Evolutionary conservation across 164 flowering plant species (phyloP), one percentile per base, ranked within the genome.

Genomic region (Saururus chinensis): DNA sequence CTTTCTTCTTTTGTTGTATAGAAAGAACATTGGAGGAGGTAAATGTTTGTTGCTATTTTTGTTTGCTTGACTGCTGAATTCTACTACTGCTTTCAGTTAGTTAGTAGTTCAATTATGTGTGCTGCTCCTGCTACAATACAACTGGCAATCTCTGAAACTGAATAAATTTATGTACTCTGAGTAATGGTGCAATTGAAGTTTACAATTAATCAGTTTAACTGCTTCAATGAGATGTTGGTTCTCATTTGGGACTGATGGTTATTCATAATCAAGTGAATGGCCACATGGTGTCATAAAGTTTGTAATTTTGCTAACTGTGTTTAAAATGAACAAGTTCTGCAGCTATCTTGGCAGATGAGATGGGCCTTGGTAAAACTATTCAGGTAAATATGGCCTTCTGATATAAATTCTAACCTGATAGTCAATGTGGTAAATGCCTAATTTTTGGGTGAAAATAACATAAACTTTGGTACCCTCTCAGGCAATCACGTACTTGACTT

Each of bases 291-390:
- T 30, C 37, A 30, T 30, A 30, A 30, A 30, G 2, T 30, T 30
- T 30, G 37, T 30, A 30, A 30, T 6, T 30, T 30, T n/a, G n/a
- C n/a, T n/a, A n/a, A n/a, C n/a, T n/a, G n/a, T n/a, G n/a, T n/a
- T 30, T 30, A 30, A 30, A 2, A 30, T 30, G 37, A 30, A 30
- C 37, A 30, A 10, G 1, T 42, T 35, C 14, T 80, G 82, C 92
- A 92, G 98, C 96, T 30, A 92, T 92, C 68, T 79, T 92, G 78
- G 98, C 98, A 24, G 98, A 92, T 81, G 98, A 92, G 79, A 92
- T 92, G 98, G 98, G 98, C 60, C 91, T 92, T 59, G 98, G 98
- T 57, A 92, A 92, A 78, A 92, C 98, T 19, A 77, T 92, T 67
- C 98, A 92, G 96, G 98, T 92, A 70, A 24, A 35, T 59, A 12